Evolutionary conservation across 192 early-diverging fungal species (phyloP).

Genomic region (Diversispora eburnea): DNA sequence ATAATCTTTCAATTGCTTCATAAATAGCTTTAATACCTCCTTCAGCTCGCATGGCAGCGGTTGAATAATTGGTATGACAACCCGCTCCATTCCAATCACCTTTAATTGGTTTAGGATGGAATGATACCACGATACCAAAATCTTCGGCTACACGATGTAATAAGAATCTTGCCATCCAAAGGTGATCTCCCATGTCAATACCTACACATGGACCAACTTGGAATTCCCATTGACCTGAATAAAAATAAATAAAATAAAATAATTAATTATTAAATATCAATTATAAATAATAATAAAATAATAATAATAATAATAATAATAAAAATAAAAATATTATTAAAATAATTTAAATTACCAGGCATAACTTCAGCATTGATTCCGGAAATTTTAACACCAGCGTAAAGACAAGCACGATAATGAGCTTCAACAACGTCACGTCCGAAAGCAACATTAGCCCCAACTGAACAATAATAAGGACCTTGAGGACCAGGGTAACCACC

Average conservation of each 20-base stretch:
- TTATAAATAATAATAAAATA: neutral
- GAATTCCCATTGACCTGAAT: conserved; percentile 47
- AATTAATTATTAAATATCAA: neutral
- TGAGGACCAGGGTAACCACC: conserved; percentile 54
- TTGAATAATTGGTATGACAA: conserved; percentile 56
- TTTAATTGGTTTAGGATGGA: conserved; percentile 57
- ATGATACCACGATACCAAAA: conserved; percentile 52
- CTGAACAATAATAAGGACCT: conserved; percentile 56
- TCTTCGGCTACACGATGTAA: conserved; percentile 55
- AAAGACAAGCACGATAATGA: conserved; percentile 55
- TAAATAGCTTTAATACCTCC: conserved; percentile 50
- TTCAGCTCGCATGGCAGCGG: conserved; percentile 45
- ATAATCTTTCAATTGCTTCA: conserved; percentile 51
- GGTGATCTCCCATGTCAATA: conserved; percentile 53
- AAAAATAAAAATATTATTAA: neutral
- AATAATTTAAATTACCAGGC: conserved; percentile 31
- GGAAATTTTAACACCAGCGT: conserved; percentile 53
- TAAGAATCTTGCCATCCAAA: conserved; percentile 52
- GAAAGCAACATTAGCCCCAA: conserved; percentile 49
- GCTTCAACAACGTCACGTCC: conserved; percentile 58
- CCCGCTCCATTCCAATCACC: conserved; percentile 62
- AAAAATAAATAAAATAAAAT: neutral
- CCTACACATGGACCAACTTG: conserved; percentile 57
- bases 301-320: neutral
- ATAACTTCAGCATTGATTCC: conserved; percentile 56